Evolutionary conservation across 2,329 filamentous ascomycete species (phyloP).

Genomic region (Cladosporium sp.): DNA sequence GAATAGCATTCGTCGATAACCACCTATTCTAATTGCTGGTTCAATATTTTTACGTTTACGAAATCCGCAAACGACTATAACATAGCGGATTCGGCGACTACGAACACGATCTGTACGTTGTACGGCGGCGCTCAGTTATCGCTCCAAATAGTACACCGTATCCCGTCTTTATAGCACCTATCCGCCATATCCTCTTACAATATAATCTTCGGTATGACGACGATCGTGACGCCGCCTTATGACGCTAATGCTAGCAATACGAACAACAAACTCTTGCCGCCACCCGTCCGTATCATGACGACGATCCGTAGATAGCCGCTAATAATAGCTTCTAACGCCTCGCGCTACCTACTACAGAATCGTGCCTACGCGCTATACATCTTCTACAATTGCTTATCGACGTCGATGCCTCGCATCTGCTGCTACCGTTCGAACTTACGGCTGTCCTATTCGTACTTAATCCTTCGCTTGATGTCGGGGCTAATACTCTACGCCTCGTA

Average conservation of each 20-base stretch:
- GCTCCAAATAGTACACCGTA: neutral
- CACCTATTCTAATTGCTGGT: too few species aligned
- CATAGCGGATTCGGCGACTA: slow-evolving; percentile 1
- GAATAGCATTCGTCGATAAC: slow-evolving; percentile 25
- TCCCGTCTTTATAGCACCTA: neutral
- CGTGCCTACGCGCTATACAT: too few species aligned
- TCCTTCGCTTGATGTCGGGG: too few species aligned
- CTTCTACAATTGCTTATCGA: too few species aligned
- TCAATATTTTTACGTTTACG: too few species aligned
- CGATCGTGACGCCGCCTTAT: neutral
- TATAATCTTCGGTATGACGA: neutral
- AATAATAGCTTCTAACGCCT: too few species aligned
- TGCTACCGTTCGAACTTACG: too few species aligned
- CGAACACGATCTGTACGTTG: neutral
- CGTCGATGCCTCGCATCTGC: too few species aligned
- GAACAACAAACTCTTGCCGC: slow-evolving; percentile 8
- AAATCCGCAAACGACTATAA: neutral
- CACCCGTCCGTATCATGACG: neutral
- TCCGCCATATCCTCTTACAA: neutral
- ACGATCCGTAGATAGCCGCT: neutral
- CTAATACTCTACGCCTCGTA: too few species aligned
- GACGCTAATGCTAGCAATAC: neutral
- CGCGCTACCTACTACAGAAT: too few species aligned
- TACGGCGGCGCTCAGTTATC: neutral
- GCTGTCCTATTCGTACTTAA: too few species aligned